Evolutionary conservation across 768 basidiomycete genomes (phyloP).

Genomic region (Tricholomella constricta): DNA sequence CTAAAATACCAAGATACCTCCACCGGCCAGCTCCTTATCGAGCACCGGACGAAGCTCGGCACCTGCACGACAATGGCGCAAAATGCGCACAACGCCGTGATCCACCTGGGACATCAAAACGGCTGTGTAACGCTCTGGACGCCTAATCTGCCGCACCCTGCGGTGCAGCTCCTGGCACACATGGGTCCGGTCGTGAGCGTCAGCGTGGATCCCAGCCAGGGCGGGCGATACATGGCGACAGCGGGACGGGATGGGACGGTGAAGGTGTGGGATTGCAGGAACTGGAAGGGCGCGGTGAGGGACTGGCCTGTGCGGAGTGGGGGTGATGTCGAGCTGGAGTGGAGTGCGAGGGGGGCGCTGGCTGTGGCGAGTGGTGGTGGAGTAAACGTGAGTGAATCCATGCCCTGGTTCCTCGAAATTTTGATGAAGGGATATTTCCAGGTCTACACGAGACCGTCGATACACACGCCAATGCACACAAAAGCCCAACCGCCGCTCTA

Average conservation of each 20-base stretch:
- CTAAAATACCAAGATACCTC: constrained; percentile 98
- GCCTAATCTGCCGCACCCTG: constrained; percentile 89
- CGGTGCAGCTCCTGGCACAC: constrained; percentile 90
- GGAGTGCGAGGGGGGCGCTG: constrained; percentile 84
- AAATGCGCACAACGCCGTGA: constrained; percentile 91
- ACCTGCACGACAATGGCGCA: constrained; percentile 85
- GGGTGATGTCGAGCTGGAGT: constrained; percentile 66
- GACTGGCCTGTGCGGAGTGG: constrained; percentile 74
- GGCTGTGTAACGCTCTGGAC: constrained; percentile 97
- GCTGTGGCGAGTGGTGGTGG: constrained; percentile 81
- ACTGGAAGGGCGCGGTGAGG: constrained; percentile 88
- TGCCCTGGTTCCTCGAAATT: background rate
- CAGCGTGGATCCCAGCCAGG: constrained; percentile 80
- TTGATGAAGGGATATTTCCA: constrained; percentile 28
- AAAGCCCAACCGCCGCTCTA: constrained; percentile 77
- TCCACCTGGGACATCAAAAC: constrained; percentile 93
- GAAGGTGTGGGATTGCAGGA: constrained; percentile 96
- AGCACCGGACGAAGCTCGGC: constrained; percentile 90
- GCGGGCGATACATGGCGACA: constrained; percentile 91
- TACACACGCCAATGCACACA: constrained; percentile 55
- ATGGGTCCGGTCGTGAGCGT: constrained; percentile 82
- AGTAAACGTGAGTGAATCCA: constrained; percentile 63
- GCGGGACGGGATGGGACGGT: constrained; percentile 85
- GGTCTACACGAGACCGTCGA: constrained; percentile 73
- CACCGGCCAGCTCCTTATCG: constrained; percentile 82